Evolutionary conservation across 1,139 yeast genomes (phyloP).

Genomic region (Saccharomyces hybrid): DNA sequence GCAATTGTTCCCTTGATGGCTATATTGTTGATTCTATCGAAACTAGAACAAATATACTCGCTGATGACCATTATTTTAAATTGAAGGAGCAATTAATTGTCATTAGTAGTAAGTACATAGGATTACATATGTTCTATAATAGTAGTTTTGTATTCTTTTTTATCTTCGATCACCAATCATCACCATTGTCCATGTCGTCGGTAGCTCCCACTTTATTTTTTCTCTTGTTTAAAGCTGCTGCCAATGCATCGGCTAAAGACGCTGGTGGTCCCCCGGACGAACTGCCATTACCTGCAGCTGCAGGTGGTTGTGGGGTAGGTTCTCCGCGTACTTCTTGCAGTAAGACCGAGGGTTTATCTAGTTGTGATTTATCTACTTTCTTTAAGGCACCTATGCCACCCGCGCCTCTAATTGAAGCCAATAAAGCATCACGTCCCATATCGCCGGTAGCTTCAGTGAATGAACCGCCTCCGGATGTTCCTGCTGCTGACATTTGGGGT

Average conservation of each 20-base stretch:
- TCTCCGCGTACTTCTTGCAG: slow-evolving; percentile 63
- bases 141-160: background rate
- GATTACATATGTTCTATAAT: background rate
- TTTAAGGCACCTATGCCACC: slow-evolving; percentile 63
- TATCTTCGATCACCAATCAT: slow-evolving; percentile 43
- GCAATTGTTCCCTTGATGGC: background rate
- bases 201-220: slow-evolving; percentile 76
- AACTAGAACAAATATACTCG: background rate
- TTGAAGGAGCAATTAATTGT: background rate
- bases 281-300: slow-evolving; percentile 33
- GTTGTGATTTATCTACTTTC: slow-evolving; percentile 74
- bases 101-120: background rate
- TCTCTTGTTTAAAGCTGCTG: slow-evolving; percentile 75
- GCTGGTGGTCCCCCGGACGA: slow-evolving; percentile 37
- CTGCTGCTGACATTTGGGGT: slow-evolving; percentile 28
- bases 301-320: slow-evolving; percentile 24
- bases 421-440: slow-evolving; percentile 67
- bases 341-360: slow-evolving; percentile 69
- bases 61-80: background rate
- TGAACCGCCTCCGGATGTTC: slow-evolving; percentile 36
- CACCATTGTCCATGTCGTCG: slow-evolving; percentile 77
- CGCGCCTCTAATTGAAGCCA: slow-evolving; percentile 79
- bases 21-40: background rate
- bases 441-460: slow-evolving; percentile 38
- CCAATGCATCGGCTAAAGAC: slow-evolving; percentile 75